Percentiles rank a stretch among this genome's conserved stretches.
These are phyloP conservation scores for Aspergillus sp. DNA, from an alignment of 2,329 filamentous ascomycete genomes.

Conservation along the genomic window DNA sequence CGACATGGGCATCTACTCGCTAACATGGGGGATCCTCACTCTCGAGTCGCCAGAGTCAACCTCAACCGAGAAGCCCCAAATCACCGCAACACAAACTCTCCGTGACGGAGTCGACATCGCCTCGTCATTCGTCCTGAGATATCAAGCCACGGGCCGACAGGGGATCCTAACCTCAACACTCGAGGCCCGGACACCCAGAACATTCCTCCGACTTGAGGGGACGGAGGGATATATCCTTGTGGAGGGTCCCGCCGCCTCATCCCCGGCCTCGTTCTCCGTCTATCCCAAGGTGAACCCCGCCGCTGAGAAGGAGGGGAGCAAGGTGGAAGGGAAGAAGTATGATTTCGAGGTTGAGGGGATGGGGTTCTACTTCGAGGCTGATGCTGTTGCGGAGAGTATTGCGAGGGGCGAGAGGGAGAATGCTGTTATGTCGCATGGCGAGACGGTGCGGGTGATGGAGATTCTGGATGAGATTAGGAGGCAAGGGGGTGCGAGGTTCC, in stretches of 20 bases:
- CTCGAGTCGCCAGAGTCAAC: not conserved
- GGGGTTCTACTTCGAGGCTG: constrained; percentile 13
- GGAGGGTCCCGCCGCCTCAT: constrained; percentile 1
- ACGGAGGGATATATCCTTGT: constrained; percentile 4
- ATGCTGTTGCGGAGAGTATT: constrained; percentile 12
- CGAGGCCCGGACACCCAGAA: not conserved
- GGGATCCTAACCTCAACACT: not conserved
- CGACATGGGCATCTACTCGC: constrained; percentile 49
- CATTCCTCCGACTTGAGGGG: constrained; percentile 6
- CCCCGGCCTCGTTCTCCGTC: not conserved
- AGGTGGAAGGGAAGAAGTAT: not conserved
- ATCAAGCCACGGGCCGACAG: not conserved
- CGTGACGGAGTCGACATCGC: constrained; percentile 1
- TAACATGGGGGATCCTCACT: not conserved
- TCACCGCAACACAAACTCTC: not conserved
- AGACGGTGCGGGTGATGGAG: constrained; percentile 10
- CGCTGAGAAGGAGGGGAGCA: not conserved
- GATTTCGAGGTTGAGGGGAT: constrained; percentile 3
- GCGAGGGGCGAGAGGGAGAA: not conserved
- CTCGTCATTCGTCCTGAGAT: not conserved
- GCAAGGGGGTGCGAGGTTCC: constrained; percentile 7
- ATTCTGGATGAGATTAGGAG: constrained; percentile 9
- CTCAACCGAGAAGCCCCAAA: not conserved
- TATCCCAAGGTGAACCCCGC: not conserved
- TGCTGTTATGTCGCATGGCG: not conserved